A percentile compares a stretch with the other conserved stretches of the same genome.
These are phyloP conservation scores for Apiospora arundinis DNA, from an alignment of 2,329 filamentous ascomycete species.

Conservation along the genomic window DNA sequence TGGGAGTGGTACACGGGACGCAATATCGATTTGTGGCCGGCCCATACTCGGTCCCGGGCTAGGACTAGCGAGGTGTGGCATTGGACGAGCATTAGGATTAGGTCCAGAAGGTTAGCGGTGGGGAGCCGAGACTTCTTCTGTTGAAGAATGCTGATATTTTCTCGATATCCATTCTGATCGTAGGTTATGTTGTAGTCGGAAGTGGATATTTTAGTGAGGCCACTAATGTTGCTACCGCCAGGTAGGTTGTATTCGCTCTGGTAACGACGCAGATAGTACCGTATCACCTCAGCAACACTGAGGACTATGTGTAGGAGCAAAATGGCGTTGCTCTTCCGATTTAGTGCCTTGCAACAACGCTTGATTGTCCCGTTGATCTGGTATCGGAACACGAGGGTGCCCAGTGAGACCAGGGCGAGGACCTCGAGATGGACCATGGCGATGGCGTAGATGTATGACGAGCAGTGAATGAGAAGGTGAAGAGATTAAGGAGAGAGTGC, in stretches of 20 bases:
- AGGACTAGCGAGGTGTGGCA: slow-evolving; percentile 18
- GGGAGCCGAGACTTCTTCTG: background rate
- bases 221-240: background rate
- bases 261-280: slow-evolving; percentile 23
- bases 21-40: slow-evolving; percentile 23
- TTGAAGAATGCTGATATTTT: too few species aligned
- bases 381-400: slow-evolving; percentile 16
- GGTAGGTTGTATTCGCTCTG: background rate
- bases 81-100: slow-evolving; percentile 18
- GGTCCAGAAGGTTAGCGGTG: slow-evolving; percentile 20
- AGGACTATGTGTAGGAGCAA: slow-evolving; percentile 21
- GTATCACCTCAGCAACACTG: slow-evolving; percentile 18
- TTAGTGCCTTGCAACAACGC: slow-evolving; percentile 17
- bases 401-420: slow-evolving; percentile 18
- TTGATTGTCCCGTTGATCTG: slow-evolving; percentile 19
- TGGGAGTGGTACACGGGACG: slow-evolving; percentile 25
- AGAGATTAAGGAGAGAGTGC: too few species aligned
- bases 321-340: slow-evolving; percentile 4
- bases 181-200: too few species aligned
- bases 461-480: too few species aligned
- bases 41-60: slow-evolving; percentile 23
- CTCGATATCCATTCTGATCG: too few species aligned
- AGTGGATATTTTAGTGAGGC: too few species aligned
- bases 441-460: background rate
- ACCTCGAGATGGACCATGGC: slow-evolving; percentile 21